These are phyloP conservation scores for Rhodotorula sphaerocarpa DNA, from an alignment of 768 basidiomycete genomes.

Conservation along the genomic window DNA sequence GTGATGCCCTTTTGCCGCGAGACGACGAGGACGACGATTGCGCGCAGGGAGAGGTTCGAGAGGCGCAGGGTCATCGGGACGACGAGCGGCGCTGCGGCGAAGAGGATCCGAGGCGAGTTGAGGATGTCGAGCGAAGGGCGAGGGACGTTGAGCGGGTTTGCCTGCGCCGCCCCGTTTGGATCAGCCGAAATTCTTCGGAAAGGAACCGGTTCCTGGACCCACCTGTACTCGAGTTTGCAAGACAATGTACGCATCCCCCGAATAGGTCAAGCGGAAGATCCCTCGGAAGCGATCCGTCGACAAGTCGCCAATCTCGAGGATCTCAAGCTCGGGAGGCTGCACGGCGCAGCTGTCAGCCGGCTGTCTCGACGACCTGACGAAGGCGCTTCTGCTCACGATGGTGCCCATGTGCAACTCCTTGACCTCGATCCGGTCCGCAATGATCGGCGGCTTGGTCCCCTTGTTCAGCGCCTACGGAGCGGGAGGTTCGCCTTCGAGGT, in stretches of 20 bases:
- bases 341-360: neutral
- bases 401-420: conserved; percentile 99
- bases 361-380: neutral
- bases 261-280: conserved; percentile 88
- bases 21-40: conserved; percentile 94
- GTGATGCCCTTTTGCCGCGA: conserved; percentile 97
- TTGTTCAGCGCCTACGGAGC: conserved; percentile 69
- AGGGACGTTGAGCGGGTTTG: conserved; percentile 89
- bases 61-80: conserved; percentile 97
- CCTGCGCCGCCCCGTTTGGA: too few species aligned
- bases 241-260: conserved; percentile 81
- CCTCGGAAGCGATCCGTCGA: conserved; percentile 92
- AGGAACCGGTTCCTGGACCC: too few species aligned
- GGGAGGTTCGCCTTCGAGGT: too few species aligned
- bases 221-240: conserved; percentile 89
- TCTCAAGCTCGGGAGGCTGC: conserved; percentile 91
- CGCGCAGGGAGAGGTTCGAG: conserved; percentile 85
- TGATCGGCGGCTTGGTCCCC: conserved; percentile 93
- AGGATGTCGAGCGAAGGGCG: conserved; percentile 82
- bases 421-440: conserved; percentile 94
- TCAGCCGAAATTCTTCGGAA: too few species aligned
- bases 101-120: conserved; percentile 76
- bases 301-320: conserved; percentile 94
- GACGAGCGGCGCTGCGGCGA: conserved; percentile 86
- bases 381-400: conserved; percentile 53